Conservation (phyloP, 208 protist genomes). For the Acanthamoeba culbertsoni region DNA sequence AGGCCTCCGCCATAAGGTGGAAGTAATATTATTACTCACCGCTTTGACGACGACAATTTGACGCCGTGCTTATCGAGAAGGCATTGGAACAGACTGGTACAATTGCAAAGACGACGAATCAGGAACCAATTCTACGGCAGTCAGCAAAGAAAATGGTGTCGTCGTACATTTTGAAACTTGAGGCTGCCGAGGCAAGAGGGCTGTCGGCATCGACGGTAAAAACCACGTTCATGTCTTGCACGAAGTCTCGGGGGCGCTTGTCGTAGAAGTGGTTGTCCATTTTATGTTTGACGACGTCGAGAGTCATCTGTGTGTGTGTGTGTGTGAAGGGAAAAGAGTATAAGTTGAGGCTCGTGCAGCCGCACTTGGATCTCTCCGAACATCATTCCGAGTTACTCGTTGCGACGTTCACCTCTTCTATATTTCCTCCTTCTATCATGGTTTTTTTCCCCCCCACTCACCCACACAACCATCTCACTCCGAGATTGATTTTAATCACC, state of each 20-base stretch:
- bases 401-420: too few relatives aligned
- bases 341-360: not conserved
- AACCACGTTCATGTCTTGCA: not conserved
- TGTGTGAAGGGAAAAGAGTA: not conserved
- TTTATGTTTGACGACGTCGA: not conserved
- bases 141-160: not conserved
- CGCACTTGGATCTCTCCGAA: too few relatives aligned
- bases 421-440: too few relatives aligned
- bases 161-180: not conserved
- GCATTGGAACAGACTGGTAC: not conserved
- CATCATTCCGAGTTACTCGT: too few relatives aligned
- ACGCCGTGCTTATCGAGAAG: not conserved
- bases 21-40: not conserved
- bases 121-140: not conserved
- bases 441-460: too few relatives aligned
- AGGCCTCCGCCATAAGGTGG: too few relatives aligned
- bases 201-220: not conserved
- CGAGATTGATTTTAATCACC: not conserved
- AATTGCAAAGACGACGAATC: not conserved
- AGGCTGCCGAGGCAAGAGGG: not conserved
- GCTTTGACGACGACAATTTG: not conserved
- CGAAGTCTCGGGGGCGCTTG: not conserved
- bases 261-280: not conserved
- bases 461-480: conserved; percentile 18
- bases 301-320: not conserved